Evolutionary conservation across 768 basidiomycete genomes (phyloP).

Genomic region (Boletales sp.): DNA sequence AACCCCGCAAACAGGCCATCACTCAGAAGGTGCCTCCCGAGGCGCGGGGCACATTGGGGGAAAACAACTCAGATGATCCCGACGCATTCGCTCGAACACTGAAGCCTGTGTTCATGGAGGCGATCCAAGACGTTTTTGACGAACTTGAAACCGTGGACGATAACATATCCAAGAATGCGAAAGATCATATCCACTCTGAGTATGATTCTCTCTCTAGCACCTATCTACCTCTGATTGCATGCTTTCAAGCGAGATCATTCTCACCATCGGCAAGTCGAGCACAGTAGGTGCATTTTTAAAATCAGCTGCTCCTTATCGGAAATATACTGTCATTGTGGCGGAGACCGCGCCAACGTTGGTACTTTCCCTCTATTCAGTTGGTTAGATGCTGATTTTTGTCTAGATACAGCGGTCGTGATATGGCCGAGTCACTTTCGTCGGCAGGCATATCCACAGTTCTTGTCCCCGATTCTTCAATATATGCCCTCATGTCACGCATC

Average conservation of each 20-base stretch:
- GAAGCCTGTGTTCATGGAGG: slow-evolving; percentile 95
- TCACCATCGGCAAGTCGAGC: slow-evolving; percentile 90
- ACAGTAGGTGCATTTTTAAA: slow-evolving; percentile 95
- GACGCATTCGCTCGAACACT: slow-evolving; percentile 74
- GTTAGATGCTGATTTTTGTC: slow-evolving; percentile 2
- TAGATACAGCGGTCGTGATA: slow-evolving; percentile 81
- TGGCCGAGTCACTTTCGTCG: slow-evolving; percentile 78
- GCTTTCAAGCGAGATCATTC: slow-evolving; percentile 77
- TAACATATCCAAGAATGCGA: slow-evolving; percentile 89
- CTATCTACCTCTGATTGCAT: background rate
- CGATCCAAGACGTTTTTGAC: slow-evolving; percentile 93
- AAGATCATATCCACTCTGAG: slow-evolving; percentile 98
- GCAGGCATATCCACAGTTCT: slow-evolving; percentile 91
- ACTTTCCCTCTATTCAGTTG: background rate
- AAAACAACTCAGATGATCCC: slow-evolving; percentile 71
- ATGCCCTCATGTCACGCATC: slow-evolving; percentile 93
- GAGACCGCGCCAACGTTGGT: slow-evolving; percentile 92
- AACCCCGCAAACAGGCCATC: slow-evolving; percentile 50
- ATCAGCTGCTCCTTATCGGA: slow-evolving; percentile 82
- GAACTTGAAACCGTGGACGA: slow-evolving; percentile 96
- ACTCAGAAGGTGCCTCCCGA: slow-evolving; percentile 41
- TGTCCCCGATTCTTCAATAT: slow-evolving; percentile 94
- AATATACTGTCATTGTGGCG: slow-evolving; percentile 94
- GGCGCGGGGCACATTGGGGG: slow-evolving; percentile 54
- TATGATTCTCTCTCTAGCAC: slow-evolving; percentile 38